Conservation (phyloP, 495 filamentous ascomycete species). For the Hypoxylon cercidicola region DNA sequence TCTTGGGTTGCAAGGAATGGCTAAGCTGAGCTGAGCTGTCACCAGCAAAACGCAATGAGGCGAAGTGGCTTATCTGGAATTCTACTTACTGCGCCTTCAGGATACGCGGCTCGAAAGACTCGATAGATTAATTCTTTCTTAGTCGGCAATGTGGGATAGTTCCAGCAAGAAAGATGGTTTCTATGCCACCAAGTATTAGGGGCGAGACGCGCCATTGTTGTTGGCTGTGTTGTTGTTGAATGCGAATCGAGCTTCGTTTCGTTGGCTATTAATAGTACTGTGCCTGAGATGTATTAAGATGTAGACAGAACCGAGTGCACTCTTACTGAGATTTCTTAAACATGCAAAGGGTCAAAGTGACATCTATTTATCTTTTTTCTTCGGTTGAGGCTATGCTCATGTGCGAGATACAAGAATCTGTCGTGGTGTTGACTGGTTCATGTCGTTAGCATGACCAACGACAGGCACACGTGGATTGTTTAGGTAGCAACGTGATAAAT, state of each 20-base stretch:
- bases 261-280: not conserved
- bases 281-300: not conserved
- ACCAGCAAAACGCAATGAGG: constrained; percentile 4
- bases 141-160: constrained; percentile 26
- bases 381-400: no score
- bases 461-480: no score
- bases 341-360: no score
- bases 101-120: constrained; percentile 36
- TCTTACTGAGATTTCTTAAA: not conserved
- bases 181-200: constrained; percentile 28
- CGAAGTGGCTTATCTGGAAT: constrained; percentile 4
- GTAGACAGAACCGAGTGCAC: not conserved
- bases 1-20: not conserved
- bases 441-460: no score
- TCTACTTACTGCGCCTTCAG: constrained; percentile 38
- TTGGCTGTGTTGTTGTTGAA: constrained; percentile 14
- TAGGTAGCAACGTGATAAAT: no score
- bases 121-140: constrained; percentile 38
- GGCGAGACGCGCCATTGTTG: not conserved
- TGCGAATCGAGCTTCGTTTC: not conserved
- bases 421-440: no score
- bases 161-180: constrained; percentile 16
- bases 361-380: no score
- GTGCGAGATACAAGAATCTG: no score
- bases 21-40: not conserved